These are phyloP conservation scores for Fusarium sarcochroum DNA, from an alignment of 2,329 filamentous ascomycete species.

Conservation along the genomic window DNA sequence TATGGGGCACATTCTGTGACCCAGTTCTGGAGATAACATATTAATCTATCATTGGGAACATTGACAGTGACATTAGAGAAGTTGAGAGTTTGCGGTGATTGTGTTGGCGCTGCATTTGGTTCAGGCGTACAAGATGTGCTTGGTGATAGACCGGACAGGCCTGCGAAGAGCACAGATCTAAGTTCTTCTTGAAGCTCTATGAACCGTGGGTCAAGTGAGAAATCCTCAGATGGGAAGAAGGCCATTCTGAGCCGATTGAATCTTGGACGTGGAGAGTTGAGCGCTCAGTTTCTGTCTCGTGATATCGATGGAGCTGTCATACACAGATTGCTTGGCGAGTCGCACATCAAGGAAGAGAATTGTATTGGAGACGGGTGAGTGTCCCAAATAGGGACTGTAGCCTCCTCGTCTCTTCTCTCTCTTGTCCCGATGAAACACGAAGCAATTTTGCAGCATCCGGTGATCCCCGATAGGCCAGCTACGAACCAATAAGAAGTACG, in stretches of 20 bases:
- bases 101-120: constrained; percentile 16
- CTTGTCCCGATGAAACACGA: not conserved
- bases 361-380: not conserved
- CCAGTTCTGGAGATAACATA: constrained; percentile 62
- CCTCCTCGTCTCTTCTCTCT: not conserved
- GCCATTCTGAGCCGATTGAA: constrained; percentile 15
- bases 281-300: not conserved
- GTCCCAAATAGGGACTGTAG: constrained; percentile 16
- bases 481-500: not conserved
- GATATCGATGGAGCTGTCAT: too few relatives aligned
- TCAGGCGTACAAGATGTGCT: constrained; percentile 50
- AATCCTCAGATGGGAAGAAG: constrained; percentile 50
- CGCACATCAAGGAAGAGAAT: not conserved
- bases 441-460: constrained; percentile 21
- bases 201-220: constrained; percentile 57
- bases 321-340: too few relatives aligned
- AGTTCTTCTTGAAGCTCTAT: constrained; percentile 62
- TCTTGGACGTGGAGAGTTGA: constrained; percentile 7
- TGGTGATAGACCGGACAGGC: constrained; percentile 45
- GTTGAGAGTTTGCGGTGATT: constrained; percentile 43
- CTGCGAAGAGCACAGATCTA: constrained; percentile 58
- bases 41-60: constrained; percentile 47
- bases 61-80: constrained; percentile 48
- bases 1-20: constrained; percentile 64
- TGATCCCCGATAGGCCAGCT: constrained; percentile 19